A percentile compares a stretch with the other conserved stretches of the same genome.
Conservation (phyloP, 2,329 filamentous ascomycete species). For the Pseudogymnoascus sp. region DNA sequence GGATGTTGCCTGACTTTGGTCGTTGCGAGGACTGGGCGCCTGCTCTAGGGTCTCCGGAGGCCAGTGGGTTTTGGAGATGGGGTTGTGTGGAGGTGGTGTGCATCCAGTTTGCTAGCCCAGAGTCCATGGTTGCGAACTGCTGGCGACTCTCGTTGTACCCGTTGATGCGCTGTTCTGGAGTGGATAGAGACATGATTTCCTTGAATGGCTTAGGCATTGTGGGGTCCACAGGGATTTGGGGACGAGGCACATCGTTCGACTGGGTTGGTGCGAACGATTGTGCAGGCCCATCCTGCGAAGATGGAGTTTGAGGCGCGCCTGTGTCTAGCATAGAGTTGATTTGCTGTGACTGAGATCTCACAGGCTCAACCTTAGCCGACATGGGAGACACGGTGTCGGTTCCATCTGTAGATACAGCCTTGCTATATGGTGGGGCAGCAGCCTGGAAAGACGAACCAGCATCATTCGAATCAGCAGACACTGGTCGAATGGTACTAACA, state of each 20-base stretch:
- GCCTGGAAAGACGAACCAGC: not conserved
- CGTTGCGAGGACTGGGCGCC: constrained; percentile 6
- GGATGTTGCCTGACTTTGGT: constrained; percentile 19
- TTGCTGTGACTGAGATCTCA: not conserved
- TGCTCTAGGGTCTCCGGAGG: constrained; percentile 26
- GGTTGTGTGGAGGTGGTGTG: constrained; percentile 36
- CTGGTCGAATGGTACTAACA: not conserved
- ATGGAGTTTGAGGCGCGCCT: not conserved
- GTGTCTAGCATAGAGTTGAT: not conserved
- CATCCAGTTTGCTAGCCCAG: constrained; percentile 60
- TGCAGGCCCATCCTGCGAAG: not conserved
- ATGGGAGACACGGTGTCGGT: not conserved
- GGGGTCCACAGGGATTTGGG: not conserved
- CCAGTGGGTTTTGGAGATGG: constrained; percentile 35
- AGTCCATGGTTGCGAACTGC: constrained; percentile 64
- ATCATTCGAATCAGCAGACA: not conserved
- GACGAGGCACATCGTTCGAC: not conserved
- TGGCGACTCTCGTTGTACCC: constrained; percentile 66
- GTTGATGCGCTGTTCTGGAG: constrained; percentile 58
- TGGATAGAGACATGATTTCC: constrained; percentile 66
- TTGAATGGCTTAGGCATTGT: constrained; percentile 42
- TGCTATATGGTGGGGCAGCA: not conserved
- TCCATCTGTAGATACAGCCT: not conserved
- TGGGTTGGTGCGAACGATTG: not conserved
- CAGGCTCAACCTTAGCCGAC: not conserved